Evolutionary conservation across 148 eudicot species (phyloP).

Genomic region (Pharnaceum exiguum): DNA sequence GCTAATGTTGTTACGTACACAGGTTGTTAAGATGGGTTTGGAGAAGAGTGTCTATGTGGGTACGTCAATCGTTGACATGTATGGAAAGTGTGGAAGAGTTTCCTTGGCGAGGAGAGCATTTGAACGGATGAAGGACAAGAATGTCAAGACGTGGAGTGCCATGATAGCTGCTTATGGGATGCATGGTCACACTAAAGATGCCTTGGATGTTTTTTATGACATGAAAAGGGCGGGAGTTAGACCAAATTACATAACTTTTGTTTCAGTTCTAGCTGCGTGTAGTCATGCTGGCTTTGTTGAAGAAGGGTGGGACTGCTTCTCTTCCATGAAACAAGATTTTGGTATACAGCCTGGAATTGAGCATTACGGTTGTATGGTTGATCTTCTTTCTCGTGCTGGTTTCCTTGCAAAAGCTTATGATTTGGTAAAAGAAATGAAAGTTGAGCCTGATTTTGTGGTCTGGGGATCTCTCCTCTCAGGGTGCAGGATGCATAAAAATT

Average conservation of each 20-base stretch:
- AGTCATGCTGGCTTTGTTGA: conserved; percentile 74
- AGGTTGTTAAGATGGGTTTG: conserved; percentile 55
- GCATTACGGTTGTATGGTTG: conserved; percentile 79
- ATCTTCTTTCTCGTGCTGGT: conserved; percentile 70
- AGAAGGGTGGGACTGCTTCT: conserved; percentile 56
- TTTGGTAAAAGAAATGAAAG: conserved; percentile 52
- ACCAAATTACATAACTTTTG: conserved; percentile 58
- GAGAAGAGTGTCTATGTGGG: conserved; percentile 59
- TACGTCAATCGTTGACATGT: conserved; percentile 70
- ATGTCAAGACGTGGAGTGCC: conserved; percentile 73
- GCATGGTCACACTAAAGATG: conserved; percentile 64
- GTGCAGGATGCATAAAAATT: conserved; percentile 61
- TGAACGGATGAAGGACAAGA: conserved; percentile 47
- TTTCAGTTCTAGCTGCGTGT: conserved; percentile 66
- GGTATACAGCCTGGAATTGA: conserved; percentile 47
- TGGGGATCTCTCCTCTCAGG: conserved; percentile 70
- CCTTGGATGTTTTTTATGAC: conserved; percentile 47
- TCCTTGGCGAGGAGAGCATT: conserved; percentile 50
- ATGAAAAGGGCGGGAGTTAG: conserved; percentile 45
- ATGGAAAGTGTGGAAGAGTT: conserved; percentile 69
- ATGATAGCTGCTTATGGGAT: conserved; percentile 74
- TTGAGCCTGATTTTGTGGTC: conserved; percentile 54
- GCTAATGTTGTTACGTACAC: conserved; percentile 1
- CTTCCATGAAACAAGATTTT: conserved; percentile 42
- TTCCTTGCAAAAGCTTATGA: conserved; percentile 40